Conservation (phyloP, 2,329 filamentous ascomycete species). For the Microcera coccophila region DNA sequence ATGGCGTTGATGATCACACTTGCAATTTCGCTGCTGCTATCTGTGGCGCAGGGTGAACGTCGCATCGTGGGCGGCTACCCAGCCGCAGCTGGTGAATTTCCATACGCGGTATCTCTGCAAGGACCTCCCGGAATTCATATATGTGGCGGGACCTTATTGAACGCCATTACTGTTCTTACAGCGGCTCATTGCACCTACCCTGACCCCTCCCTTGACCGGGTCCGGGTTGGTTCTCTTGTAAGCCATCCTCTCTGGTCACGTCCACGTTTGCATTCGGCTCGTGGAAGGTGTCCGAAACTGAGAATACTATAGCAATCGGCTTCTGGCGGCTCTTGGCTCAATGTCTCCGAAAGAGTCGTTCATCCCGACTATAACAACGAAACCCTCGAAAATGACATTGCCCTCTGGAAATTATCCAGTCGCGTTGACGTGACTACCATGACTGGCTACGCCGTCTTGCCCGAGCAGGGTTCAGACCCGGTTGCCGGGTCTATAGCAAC, state of each 20-base stretch:
- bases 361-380: constrained; percentile 23
- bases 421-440: constrained; percentile 18
- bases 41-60: too few species aligned
- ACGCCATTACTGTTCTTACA: constrained; percentile 31
- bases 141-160: constrained; percentile 29
- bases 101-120: constrained; percentile 30
- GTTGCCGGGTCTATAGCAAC: constrained; percentile 15
- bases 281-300: too few species aligned
- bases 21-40: too few species aligned
- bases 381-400: constrained; percentile 26
- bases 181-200: constrained; percentile 33
- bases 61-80: constrained; percentile 5
- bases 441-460: constrained; percentile 25
- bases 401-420: constrained; percentile 28
- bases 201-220: constrained; percentile 13
- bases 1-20: constrained; percentile 25
- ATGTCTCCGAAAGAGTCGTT: constrained; percentile 20
- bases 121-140: constrained; percentile 14
- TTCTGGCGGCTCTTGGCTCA: constrained; percentile 24
- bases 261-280: too few species aligned
- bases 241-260: too few species aligned
- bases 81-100: constrained; percentile 28
- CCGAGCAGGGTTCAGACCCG: constrained; percentile 26
- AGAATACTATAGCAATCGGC: not conserved
- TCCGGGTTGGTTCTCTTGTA: constrained; percentile 29